Evolutionary conservation across 345 rosid species (phyloP).

Genomic region (Rhizophora mangle): DNA sequence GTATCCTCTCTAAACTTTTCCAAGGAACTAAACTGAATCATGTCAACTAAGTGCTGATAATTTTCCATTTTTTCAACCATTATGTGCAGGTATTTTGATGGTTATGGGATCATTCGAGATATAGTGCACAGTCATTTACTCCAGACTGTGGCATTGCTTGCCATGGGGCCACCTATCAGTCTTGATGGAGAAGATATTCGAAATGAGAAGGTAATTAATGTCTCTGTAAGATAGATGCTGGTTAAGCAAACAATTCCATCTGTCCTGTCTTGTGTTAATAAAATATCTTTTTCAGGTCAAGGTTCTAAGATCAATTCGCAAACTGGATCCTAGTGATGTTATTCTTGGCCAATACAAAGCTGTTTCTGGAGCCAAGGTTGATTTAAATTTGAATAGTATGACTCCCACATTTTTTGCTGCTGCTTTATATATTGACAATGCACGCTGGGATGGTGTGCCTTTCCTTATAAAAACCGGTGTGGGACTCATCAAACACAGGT

Average conservation of each 20-base stretch:
- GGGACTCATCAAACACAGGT: constrained; percentile 80
- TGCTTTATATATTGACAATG: constrained; percentile 72
- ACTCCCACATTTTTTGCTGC: constrained; percentile 69
- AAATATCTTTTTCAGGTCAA: constrained; percentile 49
- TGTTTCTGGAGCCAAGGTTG: constrained; percentile 39
- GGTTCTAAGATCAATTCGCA: constrained; percentile 63
- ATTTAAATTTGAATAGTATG: constrained; percentile 31
- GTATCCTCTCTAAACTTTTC: constrained; percentile 7
- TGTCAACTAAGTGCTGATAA: constrained; percentile 13
- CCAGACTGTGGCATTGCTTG: constrained; percentile 70
- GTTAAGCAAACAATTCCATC: not conserved
- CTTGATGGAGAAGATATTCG: constrained; percentile 81
- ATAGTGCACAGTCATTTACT: constrained; percentile 72
- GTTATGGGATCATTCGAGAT: constrained; percentile 74
- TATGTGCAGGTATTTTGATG: constrained; percentile 60
- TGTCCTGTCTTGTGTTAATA: not conserved
- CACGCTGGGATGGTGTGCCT: constrained; percentile 87
- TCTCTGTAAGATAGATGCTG: not conserved
- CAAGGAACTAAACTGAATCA: constrained; percentile 8
- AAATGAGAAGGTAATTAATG: constrained; percentile 57
- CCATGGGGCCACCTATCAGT: constrained; percentile 83
- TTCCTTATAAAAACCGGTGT: constrained; percentile 61
- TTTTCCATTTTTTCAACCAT: not conserved
- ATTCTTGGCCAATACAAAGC: constrained; percentile 74
- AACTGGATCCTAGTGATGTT: constrained; percentile 50